Conservation (phyloP, 2,329 filamentous ascomycete genomes). For the Beauveria australis region DNA sequence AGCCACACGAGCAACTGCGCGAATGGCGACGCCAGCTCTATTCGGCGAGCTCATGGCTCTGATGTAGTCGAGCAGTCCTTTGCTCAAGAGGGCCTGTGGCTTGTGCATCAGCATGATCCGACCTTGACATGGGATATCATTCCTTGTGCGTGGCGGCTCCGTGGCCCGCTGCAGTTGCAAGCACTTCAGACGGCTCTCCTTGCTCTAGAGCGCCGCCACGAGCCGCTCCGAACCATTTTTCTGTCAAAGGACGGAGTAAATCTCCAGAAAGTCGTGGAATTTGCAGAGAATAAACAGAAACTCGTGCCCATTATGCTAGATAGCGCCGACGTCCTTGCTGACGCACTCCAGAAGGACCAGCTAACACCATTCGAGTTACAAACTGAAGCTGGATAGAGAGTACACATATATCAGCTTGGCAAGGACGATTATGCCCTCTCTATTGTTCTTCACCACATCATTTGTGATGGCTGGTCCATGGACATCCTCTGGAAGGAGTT, state of each 20-base stretch:
- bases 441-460: conserved; percentile 9
- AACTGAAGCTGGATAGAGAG: conserved; percentile 17
- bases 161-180: conserved; percentile 4
- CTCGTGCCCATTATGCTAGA: not conserved
- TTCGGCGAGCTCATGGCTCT: not conserved
- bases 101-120: conserved; percentile 11
- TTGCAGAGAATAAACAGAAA: not conserved
- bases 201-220: conserved; percentile 13
- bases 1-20: too few species aligned
- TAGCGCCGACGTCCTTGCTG: not conserved
- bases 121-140: conserved; percentile 11
- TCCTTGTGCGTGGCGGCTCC: conserved; percentile 8
- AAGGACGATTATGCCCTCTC: conserved; percentile 14
- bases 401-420: conserved; percentile 9
- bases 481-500: conserved; percentile 13
- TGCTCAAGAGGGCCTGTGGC: conserved; percentile 14
- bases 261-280: not conserved
- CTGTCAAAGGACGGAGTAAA: not conserved
- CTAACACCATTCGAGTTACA: conserved; percentile 16
- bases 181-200: conserved; percentile 4
- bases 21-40: not conserved
- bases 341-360: conserved; percentile 12
- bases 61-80: conserved; percentile 14
- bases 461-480: conserved; percentile 6
- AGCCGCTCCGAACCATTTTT: conserved; percentile 10